phyloP scores from a whole-genome alignment of 371 early-diverging fungal species.

The Pancytospora philotis region DNA sequence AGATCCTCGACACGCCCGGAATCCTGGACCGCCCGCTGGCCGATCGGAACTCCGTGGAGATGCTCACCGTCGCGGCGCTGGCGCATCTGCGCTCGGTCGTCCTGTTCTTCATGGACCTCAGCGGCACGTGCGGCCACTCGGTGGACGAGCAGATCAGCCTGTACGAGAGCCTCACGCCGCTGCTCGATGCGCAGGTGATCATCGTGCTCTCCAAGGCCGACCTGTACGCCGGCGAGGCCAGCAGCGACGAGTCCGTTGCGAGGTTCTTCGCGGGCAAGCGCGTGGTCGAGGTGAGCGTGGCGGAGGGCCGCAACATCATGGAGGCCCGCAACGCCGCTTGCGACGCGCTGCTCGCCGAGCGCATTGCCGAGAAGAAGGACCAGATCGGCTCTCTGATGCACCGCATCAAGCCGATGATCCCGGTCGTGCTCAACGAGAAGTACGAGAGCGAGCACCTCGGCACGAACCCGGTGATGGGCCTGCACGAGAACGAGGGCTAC shows the following conservation, averaged over 20 bases:
- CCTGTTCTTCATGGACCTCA: slow-evolving; percentile 93
- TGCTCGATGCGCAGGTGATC: slow-evolving; percentile 90
- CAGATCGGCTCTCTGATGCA: slow-evolving; percentile 29
- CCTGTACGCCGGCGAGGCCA: slow-evolving; percentile 66
- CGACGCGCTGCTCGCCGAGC: slow-evolving; percentile 52
- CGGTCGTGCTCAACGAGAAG: slow-evolving; percentile 8
- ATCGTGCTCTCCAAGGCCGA: slow-evolving; percentile 95
- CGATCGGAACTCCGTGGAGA: slow-evolving; percentile 98
- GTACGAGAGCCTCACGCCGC: slow-evolving; percentile 85
- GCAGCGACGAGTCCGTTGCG: slow-evolving; percentile 66
- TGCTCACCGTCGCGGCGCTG: slow-evolving; percentile 98
- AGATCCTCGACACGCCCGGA: slow-evolving; percentile 98
- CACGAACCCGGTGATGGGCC: slow-evolving; percentile 10
- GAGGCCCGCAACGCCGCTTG: slow-evolving; percentile 53
- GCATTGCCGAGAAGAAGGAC: slow-evolving; percentile 54
- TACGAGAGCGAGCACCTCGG: slow-evolving; percentile 16
- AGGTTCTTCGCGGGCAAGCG: slow-evolving; percentile 64
- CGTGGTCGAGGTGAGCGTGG: slow-evolving; percentile 59
- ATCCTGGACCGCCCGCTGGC: slow-evolving; percentile 97
- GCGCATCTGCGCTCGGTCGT: slow-evolving; percentile 93
- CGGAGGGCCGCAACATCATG: slow-evolving; percentile 53
- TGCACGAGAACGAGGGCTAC: slow-evolving; percentile 42
- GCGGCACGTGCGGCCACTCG: slow-evolving; percentile 95
- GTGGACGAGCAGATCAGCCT: slow-evolving; percentile 76
- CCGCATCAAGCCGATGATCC: slow-evolving; percentile 59